Evolutionary conservation across 2,329 filamentous ascomycete genomes (phyloP).

Genomic region (Incumbomyces lentus): DNA sequence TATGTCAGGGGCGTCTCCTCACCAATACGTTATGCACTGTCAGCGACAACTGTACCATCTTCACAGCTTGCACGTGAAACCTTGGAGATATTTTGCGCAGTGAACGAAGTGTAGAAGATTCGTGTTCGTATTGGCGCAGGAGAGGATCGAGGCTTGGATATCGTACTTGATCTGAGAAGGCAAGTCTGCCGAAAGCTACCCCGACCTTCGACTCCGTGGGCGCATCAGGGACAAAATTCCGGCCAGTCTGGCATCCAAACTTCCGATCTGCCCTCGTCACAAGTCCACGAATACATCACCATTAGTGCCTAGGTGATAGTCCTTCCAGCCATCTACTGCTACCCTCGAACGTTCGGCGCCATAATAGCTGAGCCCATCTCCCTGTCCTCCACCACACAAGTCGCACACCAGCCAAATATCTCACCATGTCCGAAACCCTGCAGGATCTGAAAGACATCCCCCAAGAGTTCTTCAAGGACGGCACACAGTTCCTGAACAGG

Average conservation of each 20-base stretch:
- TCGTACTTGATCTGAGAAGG: neutral
- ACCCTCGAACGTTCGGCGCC: neutral
- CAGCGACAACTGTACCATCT: too few relatives aligned
- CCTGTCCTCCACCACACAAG: neutral
- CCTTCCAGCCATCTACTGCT: too few relatives aligned
- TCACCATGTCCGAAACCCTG: slow-evolving; percentile 46
- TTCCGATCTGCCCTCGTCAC: neutral
- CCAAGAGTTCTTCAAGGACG: slow-evolving; percentile 43
- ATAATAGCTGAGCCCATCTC: neutral
- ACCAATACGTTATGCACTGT: too few relatives aligned
- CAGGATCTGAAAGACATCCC: slow-evolving; percentile 52
- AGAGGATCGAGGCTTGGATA: too few relatives aligned
- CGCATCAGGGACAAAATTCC: neutral
- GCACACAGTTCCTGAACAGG: slow-evolving; percentile 38
- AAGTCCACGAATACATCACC: neutral
- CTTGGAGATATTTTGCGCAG: too few relatives aligned
- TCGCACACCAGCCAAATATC: neutral
- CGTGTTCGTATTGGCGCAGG: too few relatives aligned
- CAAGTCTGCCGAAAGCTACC: neutral
- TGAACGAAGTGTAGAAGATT: too few relatives aligned
- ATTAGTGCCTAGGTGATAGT: too few relatives aligned
- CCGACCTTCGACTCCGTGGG: neutral
- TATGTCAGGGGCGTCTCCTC: too few relatives aligned
- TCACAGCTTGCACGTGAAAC: too few relatives aligned
- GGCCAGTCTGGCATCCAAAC: neutral